A percentile compares a stretch with the other conserved stretches of the same genome.
Evolutionary conservation across 345 rosid species (phyloP).

Genomic region (Aethionema arabicum): DNA sequence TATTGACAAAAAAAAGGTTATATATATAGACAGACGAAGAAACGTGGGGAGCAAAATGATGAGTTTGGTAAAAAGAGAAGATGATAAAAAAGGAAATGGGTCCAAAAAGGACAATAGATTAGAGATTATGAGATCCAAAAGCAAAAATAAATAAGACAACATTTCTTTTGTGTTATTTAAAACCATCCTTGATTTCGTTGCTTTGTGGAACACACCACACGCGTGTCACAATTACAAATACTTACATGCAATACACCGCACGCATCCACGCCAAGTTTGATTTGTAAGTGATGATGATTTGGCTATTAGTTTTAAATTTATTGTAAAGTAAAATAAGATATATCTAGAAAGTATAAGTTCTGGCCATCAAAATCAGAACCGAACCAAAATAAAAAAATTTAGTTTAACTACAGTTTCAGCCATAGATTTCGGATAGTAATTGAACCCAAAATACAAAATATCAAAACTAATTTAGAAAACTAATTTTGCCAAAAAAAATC

Average conservation of each 20-base stretch:
- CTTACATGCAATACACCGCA: slow-evolving; percentile 8
- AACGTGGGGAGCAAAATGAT: slow-evolving; percentile 37
- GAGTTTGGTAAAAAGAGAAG: slow-evolving; percentile 24
- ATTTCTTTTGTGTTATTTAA: slow-evolving; percentile 20
- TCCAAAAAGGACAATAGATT: slow-evolving; percentile 36
- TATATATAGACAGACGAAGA: slow-evolving; percentile 28
- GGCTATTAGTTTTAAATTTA: too few species aligned
- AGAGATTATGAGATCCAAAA: slow-evolving; percentile 31
- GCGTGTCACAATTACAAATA: slow-evolving; percentile 24
- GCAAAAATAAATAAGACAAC: slow-evolving; percentile 20
- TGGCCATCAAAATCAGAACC: too few species aligned
- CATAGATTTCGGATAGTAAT: too few species aligned
- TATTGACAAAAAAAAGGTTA: slow-evolving; percentile 24
- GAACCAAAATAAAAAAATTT: too few species aligned
- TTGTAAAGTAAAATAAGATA: too few species aligned
- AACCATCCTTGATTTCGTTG: slow-evolving; percentile 20
- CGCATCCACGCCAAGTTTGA: too few species aligned
- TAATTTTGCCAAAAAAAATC: too few species aligned
- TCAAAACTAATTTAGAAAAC: too few species aligned
- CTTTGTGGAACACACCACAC: slow-evolving; percentile 25
- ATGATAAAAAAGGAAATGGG: slow-evolving; percentile 33
- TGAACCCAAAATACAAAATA: too few species aligned
- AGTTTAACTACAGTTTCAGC: too few species aligned
- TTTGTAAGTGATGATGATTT: too few species aligned
- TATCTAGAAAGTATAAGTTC: too few species aligned